Base-by-base conservation (phyloP, 768 basidiomycete genomes). In the Rubroboletus pulcherrimus region DNA sequence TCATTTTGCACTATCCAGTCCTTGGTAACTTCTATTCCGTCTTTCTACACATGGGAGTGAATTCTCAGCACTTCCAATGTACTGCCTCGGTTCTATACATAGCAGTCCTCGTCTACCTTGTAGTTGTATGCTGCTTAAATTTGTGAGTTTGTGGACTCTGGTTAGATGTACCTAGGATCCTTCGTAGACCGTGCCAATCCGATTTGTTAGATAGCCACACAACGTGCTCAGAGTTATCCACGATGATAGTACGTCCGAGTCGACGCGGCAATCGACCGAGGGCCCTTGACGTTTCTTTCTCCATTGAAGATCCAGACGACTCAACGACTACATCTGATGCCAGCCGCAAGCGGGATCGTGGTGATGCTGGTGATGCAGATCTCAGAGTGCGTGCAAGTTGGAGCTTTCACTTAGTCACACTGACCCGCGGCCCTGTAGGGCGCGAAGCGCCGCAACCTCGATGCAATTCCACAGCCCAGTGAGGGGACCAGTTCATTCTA, bases 251-350 rank as follows among this genome's bases (percentile, higher is more conserved):
- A 15, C 58, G 42, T 43, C 64, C 63, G 15, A 59, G 55, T 59
- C 57, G 65, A 33, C 66, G 66, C 26, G 59, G 72, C 26, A 64
- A 68, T 29, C 80, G 81, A 38, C 81, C 80, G 0, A 78, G 71
- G 5, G 85, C 86, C 3, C 80, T 77, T 41, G 81, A 83, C 12
- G 72, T 84, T 11, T 78, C 80, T 10, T 86, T 81, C 56, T 76
- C 77, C 1, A 75, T 71, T 11, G 79, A 81, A 51, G 63, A 65
- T 4, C 43, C 59, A 41, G 46, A 62, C 30, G 70, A 73, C 10
- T 69, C 68, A 5, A 51, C 52, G 17, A 54, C 57, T 2, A 57
- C 63, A n/a, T 69, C 71, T n/a, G 69, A 66, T 31, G 53, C 54
- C 7, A 59, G 58, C 43, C 67, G 71, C 30, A 70, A 73, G 49